Evolutionary conservation across 1,139 yeast genomes (phyloP), one percentile per base, ranked within the genome.

Genomic region (Kodamaea suecica): DNA sequence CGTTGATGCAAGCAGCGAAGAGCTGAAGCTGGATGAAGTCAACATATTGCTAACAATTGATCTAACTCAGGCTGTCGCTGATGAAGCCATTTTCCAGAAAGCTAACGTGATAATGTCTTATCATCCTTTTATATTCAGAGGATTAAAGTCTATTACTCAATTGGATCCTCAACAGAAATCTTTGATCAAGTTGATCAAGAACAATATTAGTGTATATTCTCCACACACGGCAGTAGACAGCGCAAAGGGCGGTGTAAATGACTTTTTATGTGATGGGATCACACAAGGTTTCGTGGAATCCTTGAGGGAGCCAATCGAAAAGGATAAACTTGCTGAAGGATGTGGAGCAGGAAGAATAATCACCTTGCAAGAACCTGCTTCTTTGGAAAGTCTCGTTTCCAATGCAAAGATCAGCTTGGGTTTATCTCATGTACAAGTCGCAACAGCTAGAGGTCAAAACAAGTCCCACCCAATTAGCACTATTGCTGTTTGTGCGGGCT

Each of bases 181-280:
- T 4, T 66, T 92, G 35, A 57, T 92, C 27, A 74, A 74, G 39
- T 69, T 94, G 47, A 82, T 88, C 36, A 79, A 80, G 43, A 73
- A 80, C 39, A 85, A 85, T 12, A 76, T 92, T 42, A 78, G 90
- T 38, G 98, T 94, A 1, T 92, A 92, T 56, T 84, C 84, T 35
- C 98, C 98, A 12, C 99, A 94, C 53, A 90, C 98, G 0, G 92
- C 97, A 0, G 84, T 92, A 2, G 98, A 94, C 60, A 94, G 97
- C 23, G 95, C 95, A 8, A 60, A 61, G 12, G 87, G 85, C 8
- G 98, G 98, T 17, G 97, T 94, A 39, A 92, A 90, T 48, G 97
- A 88, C 55, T 92, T 95, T 82, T 67, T 92, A 27, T 84, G 78
- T 0, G 78, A 76, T 30, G 85, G 86, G 0, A 61, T 86, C 11